Evolutionary conservation across 2,329 filamentous ascomycete genomes (phyloP), one percentile per base, ranked within the genome.

Genomic region (Niveomyces coronatus): DNA sequence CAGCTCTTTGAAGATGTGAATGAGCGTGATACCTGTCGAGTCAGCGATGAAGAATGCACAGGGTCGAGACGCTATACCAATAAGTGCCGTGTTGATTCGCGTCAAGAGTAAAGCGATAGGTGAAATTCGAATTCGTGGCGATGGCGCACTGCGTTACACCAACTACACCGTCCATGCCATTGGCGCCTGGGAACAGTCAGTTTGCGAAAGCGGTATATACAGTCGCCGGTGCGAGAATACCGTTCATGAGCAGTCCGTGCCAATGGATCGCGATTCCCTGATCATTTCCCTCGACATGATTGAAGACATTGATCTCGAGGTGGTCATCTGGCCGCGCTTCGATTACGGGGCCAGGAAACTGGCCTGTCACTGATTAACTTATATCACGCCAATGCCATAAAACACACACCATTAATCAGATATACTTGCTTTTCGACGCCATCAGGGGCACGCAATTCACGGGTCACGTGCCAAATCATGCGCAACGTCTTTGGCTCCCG

Each of bases 221-320:
- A 24, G 16, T 6, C 5, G n/a, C 9, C 19, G 18, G 18, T 9
- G 18, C 10, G 4, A 31, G 7, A n/a, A 3, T 37, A 24, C 72
- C 71, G 45, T 71, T 71, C 56, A 82, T 77, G 47, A 72, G 74
- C 44, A 84, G 63, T 14, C 80, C 80, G 49, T 85, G 80, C 60
- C 78, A 85, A 49, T 85, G 80, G 11, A 84, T 62, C 32, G 69
- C 68, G 3, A 79, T 75, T 11, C 44, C 44, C 0, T 43, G 39
- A 38, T 53, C 59, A 33, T 45, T 45, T 26, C 55, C 49, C 11
- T 45, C 20, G 48, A 65, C 54, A 8, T 45, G 45, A 48, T 68
- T 68, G 35, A 55, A 50, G 5, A 68, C 62, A 4, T 49, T 49
- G 11, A 68, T 55, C 3, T 59, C 50, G 27, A 69, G 46, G 15